A percentile compares a stretch with the other conserved stretches of the same genome.
Conservation (phyloP, 2,329 filamentous ascomycete species). For the Fusarium nurragi region DNA sequence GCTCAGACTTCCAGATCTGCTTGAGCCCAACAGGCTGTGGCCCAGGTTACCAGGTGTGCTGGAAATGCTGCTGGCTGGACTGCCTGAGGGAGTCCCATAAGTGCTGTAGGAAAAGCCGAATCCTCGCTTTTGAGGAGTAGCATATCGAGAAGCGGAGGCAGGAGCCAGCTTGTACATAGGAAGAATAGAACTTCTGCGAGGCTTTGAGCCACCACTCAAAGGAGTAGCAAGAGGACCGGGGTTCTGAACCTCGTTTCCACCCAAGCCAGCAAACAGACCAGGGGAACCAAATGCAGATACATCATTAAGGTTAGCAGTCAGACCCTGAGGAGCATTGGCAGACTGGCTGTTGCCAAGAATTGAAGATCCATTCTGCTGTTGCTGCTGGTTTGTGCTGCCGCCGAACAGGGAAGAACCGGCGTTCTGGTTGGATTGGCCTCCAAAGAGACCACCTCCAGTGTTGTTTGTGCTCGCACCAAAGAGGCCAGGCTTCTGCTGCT, state of each 20-base stretch:
- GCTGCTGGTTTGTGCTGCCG: slow-evolving; percentile 58
- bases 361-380: slow-evolving; percentile 62
- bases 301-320: slow-evolving; percentile 84
- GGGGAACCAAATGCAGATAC: slow-evolving; percentile 90
- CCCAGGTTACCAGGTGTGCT: slow-evolving; percentile 75
- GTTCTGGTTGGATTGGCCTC: slow-evolving; percentile 57
- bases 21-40: slow-evolving; percentile 72
- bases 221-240: slow-evolving; percentile 93
- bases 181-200: slow-evolving; percentile 80
- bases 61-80: slow-evolving; percentile 68
- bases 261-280: slow-evolving; percentile 82
- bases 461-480: slow-evolving; percentile 62
- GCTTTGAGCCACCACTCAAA: slow-evolving; percentile 76
- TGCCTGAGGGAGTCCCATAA: slow-evolving; percentile 82
- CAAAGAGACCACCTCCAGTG: slow-evolving; percentile 64
- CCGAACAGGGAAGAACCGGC: slow-evolving; percentile 58
- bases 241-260: slow-evolving; percentile 69
- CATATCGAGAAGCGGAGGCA: slow-evolving; percentile 78
- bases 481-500: slow-evolving; percentile 56
- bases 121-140: slow-evolving; percentile 85
- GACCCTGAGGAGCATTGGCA: slow-evolving; percentile 65
- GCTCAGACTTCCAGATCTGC: slow-evolving; percentile 75
- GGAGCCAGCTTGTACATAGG: slow-evolving; percentile 90
- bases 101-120: slow-evolving; percentile 95
- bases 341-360: slow-evolving; percentile 66